Evolutionary conservation across 73 alveolate genomes (phyloP), one percentile per base, ranked within the genome.

Genomic region (Breviolum minutum): DNA sequence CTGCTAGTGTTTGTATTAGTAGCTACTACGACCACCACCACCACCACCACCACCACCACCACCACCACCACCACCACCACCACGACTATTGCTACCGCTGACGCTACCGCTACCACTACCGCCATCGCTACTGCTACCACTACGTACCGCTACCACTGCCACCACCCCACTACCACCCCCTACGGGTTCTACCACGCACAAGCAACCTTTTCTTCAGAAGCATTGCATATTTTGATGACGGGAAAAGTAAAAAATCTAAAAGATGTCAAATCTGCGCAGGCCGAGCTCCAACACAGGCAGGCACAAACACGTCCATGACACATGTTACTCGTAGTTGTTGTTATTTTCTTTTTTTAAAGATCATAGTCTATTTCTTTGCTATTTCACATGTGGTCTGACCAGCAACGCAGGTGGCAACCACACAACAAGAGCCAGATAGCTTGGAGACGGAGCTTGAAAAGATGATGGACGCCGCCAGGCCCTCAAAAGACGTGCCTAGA

Each of bases 281-380:
- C 30, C 12, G 54, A 80, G 88, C 54, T 80, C 88, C 88, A 32
- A 80, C 68, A 66, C 88, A 80, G 88, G 88, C 88, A n/a, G 88
- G 68, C 54, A 17, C 66, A 13, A 73, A 24, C 40, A 19, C 27
- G 82, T 10, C 17, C 7, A 73, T 73, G 82, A 17, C 2, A 26
- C 54, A 16, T 19, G 82, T 9, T 73, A 40, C 48, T 24, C 19
- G 82, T 17, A 54, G 29, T 73, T 29, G 82, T 73, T 29, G 8
- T 48, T 73, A 20, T 26, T 14, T 26, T 30, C 83, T 8, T 48
- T 20, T 71, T 22, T 32, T 26, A 62, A 62, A n/a, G 24, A 29
- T 30, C 27, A 20, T 26, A 3, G 5, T 24, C 22, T 29, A 29
- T 80, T 27, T 80, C 54, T 40, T 3, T 40, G 54, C 54, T 40